A percentile compares a stretch with the other conserved stretches of the same genome.
These are phyloP conservation scores for Amanita brunnescens DNA, from an alignment of 768 basidiomycete species.

Conservation along the genomic window DNA sequence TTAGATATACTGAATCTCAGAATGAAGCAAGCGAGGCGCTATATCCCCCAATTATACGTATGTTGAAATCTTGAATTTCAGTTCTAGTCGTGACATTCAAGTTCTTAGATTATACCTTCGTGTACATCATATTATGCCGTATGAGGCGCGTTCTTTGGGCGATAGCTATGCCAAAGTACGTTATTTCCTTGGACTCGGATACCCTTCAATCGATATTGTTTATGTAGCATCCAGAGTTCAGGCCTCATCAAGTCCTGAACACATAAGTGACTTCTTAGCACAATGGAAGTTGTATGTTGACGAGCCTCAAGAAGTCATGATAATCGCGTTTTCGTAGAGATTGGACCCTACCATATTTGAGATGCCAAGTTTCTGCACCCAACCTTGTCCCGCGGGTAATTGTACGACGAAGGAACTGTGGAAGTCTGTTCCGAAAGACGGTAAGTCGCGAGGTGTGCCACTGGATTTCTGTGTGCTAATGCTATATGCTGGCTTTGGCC, in stretches of 20 bases:
- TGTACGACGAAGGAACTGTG: constrained; percentile 75
- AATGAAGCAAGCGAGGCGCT: constrained; percentile 60
- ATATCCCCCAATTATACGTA: constrained; percentile 75
- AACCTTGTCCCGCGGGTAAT: neutral
- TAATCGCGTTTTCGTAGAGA: constrained; percentile 47
- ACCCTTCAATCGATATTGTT: neutral
- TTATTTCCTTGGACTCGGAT: constrained; percentile 19
- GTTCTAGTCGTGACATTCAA: neutral
- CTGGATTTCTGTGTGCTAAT: neutral
- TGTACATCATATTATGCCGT: constrained; percentile 63
- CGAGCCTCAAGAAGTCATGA: constrained; percentile 38
- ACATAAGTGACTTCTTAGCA: constrained; percentile 90
- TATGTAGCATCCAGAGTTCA: constrained; percentile 58
- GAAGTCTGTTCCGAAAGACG: constrained; percentile 43
- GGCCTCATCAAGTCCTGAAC: constrained; percentile 69
- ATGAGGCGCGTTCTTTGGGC: constrained; percentile 78
- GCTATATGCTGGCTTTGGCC: neutral
- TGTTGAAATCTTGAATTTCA: neutral
- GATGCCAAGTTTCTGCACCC: constrained; percentile 40
- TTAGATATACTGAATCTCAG: too few species aligned
- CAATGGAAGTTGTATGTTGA: constrained; percentile 96
- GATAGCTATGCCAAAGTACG: constrained; percentile 82
- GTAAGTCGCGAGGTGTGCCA: constrained; percentile 3
- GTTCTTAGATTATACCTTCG: constrained; percentile 59
- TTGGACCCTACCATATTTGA: constrained; percentile 67